These are phyloP conservation scores for Pleomassaria siparia DNA, from an alignment of 2,329 filamentous ascomycete genomes.

Conservation along the genomic window DNA sequence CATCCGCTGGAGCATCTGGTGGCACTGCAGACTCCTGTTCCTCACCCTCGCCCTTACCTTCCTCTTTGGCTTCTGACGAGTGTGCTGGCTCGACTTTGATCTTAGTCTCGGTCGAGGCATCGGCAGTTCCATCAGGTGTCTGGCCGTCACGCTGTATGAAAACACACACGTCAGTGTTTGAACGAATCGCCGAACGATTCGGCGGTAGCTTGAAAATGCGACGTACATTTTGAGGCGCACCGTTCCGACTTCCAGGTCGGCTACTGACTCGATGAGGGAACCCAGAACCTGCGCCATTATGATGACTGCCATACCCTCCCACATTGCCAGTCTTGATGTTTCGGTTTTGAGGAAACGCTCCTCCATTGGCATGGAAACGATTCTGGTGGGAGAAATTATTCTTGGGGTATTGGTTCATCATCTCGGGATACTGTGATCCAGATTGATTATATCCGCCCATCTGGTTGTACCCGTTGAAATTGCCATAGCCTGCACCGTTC, in stretches of 20 bases:
- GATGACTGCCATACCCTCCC: conserved; percentile 29
- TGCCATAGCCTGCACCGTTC: conserved; percentile 72
- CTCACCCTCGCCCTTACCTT: conserved; percentile 31
- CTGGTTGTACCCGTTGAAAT: conserved; percentile 51
- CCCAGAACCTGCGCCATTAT: conserved; percentile 21
- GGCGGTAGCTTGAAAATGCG: conserved; percentile 24
- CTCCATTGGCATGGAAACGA: conserved; percentile 77
- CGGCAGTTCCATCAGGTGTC: conserved; percentile 31
- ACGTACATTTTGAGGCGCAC: conserved; percentile 38
- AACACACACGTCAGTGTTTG: conserved; percentile 28
- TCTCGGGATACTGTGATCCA: conserved; percentile 48
- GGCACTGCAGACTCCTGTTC: conserved; percentile 7
- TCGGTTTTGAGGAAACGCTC: conserved; percentile 45
- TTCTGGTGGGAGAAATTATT: conserved; percentile 68
- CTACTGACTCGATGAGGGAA: conserved; percentile 22
- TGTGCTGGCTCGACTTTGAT: conserved; percentile 31
- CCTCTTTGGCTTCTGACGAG: conserved; percentile 24
- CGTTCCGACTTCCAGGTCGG: conserved; percentile 35
- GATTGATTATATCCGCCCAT: conserved; percentile 57
- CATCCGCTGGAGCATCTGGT: conserved; percentile 6
- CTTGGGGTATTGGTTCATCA: conserved; percentile 59
- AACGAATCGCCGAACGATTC: conserved; percentile 8
- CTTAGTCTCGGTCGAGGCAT: conserved; percentile 36
- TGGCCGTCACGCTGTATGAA: conserved; percentile 32
- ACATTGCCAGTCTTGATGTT: conserved; percentile 46